phyloP scores from a whole-genome alignment of 2,329 filamentous ascomycete genomes.

The Fusarium palustre region DNA sequence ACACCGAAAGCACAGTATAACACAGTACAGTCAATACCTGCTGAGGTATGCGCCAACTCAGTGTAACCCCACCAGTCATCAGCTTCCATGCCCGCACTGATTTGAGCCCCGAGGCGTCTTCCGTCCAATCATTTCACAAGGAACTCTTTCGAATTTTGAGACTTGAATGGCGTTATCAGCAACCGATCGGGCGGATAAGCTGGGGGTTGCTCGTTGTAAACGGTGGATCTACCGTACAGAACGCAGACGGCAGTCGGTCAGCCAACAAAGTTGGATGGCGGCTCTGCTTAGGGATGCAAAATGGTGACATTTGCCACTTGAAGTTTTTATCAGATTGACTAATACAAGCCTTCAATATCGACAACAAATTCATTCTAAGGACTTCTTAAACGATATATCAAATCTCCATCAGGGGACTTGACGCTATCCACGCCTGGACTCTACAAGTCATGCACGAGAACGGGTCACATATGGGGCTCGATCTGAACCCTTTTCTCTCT shows the following conservation, averaged over 20 bases:
- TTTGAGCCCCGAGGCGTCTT: constrained; percentile 29
- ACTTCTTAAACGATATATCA: background rate
- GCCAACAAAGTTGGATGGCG: constrained; percentile 2
- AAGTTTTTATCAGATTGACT: constrained; percentile 10
- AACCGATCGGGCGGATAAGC: constrained; percentile 42
- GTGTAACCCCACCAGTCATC: background rate
- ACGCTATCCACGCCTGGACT: constrained; percentile 19
- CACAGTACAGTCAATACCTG: background rate
- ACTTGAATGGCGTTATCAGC: constrained; percentile 47
- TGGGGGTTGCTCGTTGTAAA: constrained; percentile 24
- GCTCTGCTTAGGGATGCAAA: constrained; percentile 34
- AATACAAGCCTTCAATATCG: background rate
- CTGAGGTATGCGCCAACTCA: background rate
- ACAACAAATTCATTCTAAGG: background rate
- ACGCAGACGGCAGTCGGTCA: constrained; percentile 46
- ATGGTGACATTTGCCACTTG: constrained; percentile 33
- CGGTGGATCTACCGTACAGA: constrained; percentile 28
- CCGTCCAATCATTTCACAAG: constrained; percentile 32
- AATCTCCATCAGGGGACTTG: constrained; percentile 10
- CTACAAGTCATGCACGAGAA: constrained; percentile 34
- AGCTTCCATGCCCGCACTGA: constrained; percentile 20
- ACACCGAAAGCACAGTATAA: background rate
- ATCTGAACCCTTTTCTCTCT: constrained; percentile 7
- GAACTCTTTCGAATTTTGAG: constrained; percentile 42
- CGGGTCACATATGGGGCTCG: constrained; percentile 32